Evolutionary conservation across 2,329 filamentous ascomycete species (phyloP).

Genomic region (Phyllosticta citribraziliensis): DNA sequence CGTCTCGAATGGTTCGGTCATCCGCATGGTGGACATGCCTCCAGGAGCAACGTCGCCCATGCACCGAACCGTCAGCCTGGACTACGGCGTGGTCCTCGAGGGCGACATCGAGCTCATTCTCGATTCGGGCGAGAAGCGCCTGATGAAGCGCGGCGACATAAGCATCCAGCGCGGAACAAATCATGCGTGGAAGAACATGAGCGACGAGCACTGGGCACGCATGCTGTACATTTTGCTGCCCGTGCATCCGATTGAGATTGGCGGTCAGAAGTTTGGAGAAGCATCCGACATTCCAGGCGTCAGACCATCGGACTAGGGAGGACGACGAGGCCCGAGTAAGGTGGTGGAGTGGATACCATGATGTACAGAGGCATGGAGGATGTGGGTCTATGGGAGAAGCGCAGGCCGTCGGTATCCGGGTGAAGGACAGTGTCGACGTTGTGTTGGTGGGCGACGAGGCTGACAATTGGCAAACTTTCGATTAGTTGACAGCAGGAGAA

Average conservation of each 20-base stretch:
- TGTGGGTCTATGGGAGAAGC: not conserved
- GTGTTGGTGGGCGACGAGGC: not conserved
- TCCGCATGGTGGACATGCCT: constrained; percentile 32
- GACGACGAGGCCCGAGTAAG: not conserved
- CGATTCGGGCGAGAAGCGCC: constrained; percentile 27
- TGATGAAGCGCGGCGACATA: constrained; percentile 11
- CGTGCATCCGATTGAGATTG: constrained; percentile 24
- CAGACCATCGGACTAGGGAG: constrained; percentile 21
- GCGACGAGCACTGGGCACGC: constrained; percentile 21
- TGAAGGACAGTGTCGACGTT: not conserved
- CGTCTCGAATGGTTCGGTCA: constrained; percentile 38
- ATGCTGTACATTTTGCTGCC: constrained; percentile 30
- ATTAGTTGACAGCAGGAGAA: not conserved
- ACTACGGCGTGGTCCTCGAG: constrained; percentile 31
- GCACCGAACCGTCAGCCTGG: constrained; percentile 31
- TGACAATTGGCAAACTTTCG: not conserved
- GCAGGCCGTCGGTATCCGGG: not conserved
- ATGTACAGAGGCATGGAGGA: not conserved
- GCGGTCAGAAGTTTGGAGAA: constrained; percentile 23
- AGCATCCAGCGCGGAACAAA: constrained; percentile 10
- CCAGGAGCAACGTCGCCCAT: constrained; percentile 27
- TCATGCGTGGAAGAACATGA: constrained; percentile 9
- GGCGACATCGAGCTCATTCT: constrained; percentile 29
- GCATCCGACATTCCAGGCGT: constrained; percentile 28
- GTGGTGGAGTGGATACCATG: not conserved